Evolutionary conservation across 441 rosid species (phyloP).

Genomic region (Eruca vesicaria): DNA sequence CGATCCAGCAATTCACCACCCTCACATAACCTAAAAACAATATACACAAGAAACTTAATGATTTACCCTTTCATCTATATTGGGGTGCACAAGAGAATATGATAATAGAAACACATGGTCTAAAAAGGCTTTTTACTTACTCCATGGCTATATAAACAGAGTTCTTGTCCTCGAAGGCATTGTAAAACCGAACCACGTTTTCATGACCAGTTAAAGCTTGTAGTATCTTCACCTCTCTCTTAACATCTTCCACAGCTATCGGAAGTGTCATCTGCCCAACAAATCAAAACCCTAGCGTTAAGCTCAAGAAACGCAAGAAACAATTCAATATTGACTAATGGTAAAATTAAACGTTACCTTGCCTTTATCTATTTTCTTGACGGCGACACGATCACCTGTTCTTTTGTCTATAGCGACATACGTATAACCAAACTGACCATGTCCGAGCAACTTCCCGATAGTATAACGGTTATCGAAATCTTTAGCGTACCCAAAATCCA

Average conservation of each 20-base stretch:
- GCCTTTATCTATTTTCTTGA: constrained; percentile 86
- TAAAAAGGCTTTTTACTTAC: constrained; percentile 46
- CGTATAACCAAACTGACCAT: constrained; percentile 98
- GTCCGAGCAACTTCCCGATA: constrained; percentile 80
- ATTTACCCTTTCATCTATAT: neutral
- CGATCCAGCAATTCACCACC: constrained; percentile 80
- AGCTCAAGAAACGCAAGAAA: neutral
- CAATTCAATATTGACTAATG: neutral
- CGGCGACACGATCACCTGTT: constrained; percentile 85
- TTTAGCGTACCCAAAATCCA: constrained; percentile 92
- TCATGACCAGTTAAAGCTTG: constrained; percentile 84
- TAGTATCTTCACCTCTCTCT: constrained; percentile 27
- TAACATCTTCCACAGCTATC: constrained; percentile 37
- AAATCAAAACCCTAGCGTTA: neutral
- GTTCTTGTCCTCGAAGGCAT: constrained; percentile 85
- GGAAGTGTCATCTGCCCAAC: constrained; percentile 71
- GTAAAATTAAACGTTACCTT: constrained; percentile 47
- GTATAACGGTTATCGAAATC: constrained; percentile 71
- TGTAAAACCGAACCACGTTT: constrained; percentile 82
- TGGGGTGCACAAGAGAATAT: neutral
- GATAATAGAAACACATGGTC: neutral
- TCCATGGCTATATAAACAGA: constrained; percentile 97
- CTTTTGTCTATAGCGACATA: constrained; percentile 81
- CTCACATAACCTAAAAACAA: constrained; percentile 70
- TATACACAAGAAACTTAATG: neutral